Conservation (phyloP, 768 basidiomycete genomes). For the Lactarius tabidus region DNA sequence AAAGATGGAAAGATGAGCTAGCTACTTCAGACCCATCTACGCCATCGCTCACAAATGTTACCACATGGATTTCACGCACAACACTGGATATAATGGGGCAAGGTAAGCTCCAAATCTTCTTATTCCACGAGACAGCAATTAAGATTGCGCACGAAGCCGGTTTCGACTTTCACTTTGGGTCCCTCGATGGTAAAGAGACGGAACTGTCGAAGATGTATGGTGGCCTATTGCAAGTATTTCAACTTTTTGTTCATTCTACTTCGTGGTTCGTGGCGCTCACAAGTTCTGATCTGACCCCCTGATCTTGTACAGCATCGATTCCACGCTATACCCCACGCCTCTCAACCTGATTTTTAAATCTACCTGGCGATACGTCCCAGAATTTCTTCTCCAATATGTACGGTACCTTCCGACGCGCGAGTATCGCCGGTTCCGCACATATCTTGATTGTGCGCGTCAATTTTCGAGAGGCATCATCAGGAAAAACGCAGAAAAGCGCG, state of each 20-base stretch:
- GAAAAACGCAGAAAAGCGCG: conserved; percentile 1
- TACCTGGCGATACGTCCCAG: conserved; percentile 26
- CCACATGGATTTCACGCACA: conserved; percentile 27
- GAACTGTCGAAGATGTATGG: conserved; percentile 27
- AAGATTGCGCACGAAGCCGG: conserved; percentile 23
- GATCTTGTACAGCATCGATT: conserved; percentile 5
- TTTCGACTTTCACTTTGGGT: conserved; percentile 29
- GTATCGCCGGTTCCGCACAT: conserved; percentile 10
- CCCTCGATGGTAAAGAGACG: conserved; percentile 27
- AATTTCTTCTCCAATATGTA: conserved; percentile 9
- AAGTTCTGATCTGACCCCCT: neutral
- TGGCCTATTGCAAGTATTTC: conserved; percentile 28
- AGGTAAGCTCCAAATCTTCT: conserved; percentile 13
- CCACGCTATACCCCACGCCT: conserved; percentile 12
- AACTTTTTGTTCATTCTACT: neutral
- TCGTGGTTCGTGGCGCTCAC: neutral
- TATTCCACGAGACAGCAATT: neutral
- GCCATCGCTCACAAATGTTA: conserved; percentile 21
- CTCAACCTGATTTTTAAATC: conserved; percentile 22
- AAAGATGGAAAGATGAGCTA: conserved; percentile 29
- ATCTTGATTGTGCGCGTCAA: neutral
- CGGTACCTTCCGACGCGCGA: conserved; percentile 13
- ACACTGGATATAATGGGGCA: conserved; percentile 32
- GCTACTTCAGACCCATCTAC: neutral
- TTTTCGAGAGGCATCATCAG: conserved; percentile 3